phyloP scores from a whole-genome alignment of 1,284 basidiomycete genomes.

The Kwoniella shivajii region DNA sequence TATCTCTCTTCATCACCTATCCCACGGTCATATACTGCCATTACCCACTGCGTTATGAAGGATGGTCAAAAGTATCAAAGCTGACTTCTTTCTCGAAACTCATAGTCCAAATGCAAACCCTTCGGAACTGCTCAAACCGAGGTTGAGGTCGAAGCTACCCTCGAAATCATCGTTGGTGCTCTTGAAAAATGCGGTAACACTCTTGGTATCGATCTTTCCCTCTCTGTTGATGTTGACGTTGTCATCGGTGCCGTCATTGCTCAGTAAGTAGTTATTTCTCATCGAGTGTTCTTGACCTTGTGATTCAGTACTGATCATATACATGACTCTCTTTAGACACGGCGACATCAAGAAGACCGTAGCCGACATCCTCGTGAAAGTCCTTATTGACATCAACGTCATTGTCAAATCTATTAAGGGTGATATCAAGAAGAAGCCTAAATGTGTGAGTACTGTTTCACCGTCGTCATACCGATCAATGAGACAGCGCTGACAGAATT shows the following conservation, averaged over 20 bases:
- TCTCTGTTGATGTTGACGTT: slow-evolving; percentile 8
- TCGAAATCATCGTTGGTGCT: slow-evolving; percentile 8
- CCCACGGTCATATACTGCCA: neutral
- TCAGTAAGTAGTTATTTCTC: neutral
- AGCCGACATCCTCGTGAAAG: slow-evolving; percentile 10
- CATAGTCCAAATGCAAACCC: neutral
- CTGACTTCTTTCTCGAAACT: neutral
- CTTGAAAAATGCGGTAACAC: slow-evolving; percentile 15
- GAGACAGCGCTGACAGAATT: neutral
- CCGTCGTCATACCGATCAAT: neutral
- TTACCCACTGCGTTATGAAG: neutral
- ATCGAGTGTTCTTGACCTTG: neutral
- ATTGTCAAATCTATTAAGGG: slow-evolving; percentile 5
- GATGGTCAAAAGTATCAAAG: neutral
- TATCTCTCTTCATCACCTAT: neutral
- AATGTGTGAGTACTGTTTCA: slow-evolving; percentile 4
- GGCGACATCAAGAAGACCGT: slow-evolving; percentile 5
- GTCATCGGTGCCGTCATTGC: slow-evolving; percentile 4
- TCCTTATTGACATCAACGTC: slow-evolving; percentile 9
- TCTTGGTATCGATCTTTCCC: slow-evolving; percentile 11
- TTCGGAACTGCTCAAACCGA: slow-evolving; percentile 6
- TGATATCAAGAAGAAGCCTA: slow-evolving; percentile 7
- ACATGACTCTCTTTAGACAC: neutral
- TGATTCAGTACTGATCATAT: neutral
- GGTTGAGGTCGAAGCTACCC: slow-evolving; percentile 10